These are phyloP conservation scores for Silybum marianum DNA, from an alignment of 129 eudicot species.

Conservation along the genomic window DNA sequence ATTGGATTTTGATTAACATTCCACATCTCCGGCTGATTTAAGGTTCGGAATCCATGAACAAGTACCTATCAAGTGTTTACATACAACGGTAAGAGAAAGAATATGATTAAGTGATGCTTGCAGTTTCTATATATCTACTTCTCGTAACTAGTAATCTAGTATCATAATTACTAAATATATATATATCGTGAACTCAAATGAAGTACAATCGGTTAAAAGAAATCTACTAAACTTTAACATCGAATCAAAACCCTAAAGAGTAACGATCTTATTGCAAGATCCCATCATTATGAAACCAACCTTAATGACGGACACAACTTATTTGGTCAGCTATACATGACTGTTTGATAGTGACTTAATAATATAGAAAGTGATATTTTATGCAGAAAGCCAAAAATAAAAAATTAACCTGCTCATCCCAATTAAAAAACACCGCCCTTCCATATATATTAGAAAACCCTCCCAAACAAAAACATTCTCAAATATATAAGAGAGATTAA, in stretches of 20 bases:
- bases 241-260: not conserved
- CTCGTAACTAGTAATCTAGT: not conserved
- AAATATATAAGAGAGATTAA: too few relatives aligned
- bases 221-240: not conserved
- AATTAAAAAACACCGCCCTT: too few relatives aligned
- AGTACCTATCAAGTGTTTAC: not conserved
- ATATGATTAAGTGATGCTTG: not conserved
- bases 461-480: too few relatives aligned
- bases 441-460: too few relatives aligned
- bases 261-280: not conserved
- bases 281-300: not conserved
- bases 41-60: constrained; percentile 12
- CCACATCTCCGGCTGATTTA: constrained; percentile 20
- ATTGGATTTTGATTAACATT: not conserved
- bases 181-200: not conserved
- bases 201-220: not conserved
- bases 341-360: too few relatives aligned
- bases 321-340: too few relatives aligned
- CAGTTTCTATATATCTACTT: not conserved
- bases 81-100: not conserved
- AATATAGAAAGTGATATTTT: too few relatives aligned
- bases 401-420: too few relatives aligned
- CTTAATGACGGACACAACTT: too few relatives aligned
- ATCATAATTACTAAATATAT: not conserved
- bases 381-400: too few relatives aligned